phyloP scores from a whole-genome alignment of 2,329 filamentous ascomycete genomes.

The Cadophora sp. region DNA sequence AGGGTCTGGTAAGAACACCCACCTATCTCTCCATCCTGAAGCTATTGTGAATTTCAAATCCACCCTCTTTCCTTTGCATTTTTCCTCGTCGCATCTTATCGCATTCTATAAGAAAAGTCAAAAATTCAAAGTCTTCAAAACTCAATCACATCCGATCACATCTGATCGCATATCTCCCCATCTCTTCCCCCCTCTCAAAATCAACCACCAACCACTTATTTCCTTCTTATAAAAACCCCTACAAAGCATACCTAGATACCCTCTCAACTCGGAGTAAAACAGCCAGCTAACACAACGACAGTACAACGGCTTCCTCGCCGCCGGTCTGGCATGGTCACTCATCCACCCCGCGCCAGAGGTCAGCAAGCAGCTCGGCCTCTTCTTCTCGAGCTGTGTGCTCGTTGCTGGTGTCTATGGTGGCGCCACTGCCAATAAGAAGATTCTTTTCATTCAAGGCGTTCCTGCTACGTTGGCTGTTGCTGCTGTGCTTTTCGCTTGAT shows the following conservation, averaged over 20 bases:
- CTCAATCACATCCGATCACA: too few relatives aligned
- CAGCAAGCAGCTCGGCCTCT: slow-evolving; percentile 53
- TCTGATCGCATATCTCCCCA: too few relatives aligned
- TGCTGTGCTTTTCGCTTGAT: slow-evolving; percentile 37
- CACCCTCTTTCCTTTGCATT: too few relatives aligned
- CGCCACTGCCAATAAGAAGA: slow-evolving; percentile 50
- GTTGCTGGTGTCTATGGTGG: slow-evolving; percentile 56
- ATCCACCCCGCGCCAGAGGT: slow-evolving; percentile 53
- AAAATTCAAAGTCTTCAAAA: too few relatives aligned
- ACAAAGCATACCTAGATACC: not conserved
- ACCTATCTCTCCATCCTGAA: too few relatives aligned
- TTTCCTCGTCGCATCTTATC: too few relatives aligned
- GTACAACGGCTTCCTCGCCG: slow-evolving; percentile 61
- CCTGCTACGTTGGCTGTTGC: slow-evolving; percentile 46
- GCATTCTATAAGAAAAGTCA: too few relatives aligned
- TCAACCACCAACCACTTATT: too few relatives aligned
- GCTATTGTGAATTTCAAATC: too few relatives aligned
- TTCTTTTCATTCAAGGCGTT: slow-evolving; percentile 53
- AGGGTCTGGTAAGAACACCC: slow-evolving; percentile 48
- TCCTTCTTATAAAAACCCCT: too few relatives aligned
- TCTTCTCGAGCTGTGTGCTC: slow-evolving; percentile 55
- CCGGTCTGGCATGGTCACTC: slow-evolving; percentile 56
- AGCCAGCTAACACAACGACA: not conserved
- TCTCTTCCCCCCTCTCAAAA: too few relatives aligned
- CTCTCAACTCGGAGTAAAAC: not conserved